Evolutionary conservation across 2,329 filamentous ascomycete genomes (phyloP), one percentile per base, ranked within the genome.

Genomic region (Myriosclerotinia curreyana): DNA sequence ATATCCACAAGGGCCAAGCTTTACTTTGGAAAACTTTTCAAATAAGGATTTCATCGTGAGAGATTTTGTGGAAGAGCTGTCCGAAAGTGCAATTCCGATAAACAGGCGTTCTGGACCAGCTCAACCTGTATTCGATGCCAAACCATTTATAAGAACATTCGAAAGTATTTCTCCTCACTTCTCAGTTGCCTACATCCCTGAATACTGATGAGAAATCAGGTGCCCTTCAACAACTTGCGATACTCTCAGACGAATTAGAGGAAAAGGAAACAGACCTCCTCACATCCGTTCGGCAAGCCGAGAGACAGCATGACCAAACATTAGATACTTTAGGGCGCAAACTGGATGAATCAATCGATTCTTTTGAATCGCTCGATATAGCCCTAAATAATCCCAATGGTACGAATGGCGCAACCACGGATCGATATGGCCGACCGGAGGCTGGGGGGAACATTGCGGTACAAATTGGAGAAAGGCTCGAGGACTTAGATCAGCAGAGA

Each of bases 1-100:
- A 74, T 94, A 91, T 75, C 88, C 89, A 64, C 86, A 86, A 76
- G 90, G 88, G 48, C 91, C 91, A 66, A 89, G 83, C 76, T 97
- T 97, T 79, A 91, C 87, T 12, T 82, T 98, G 66, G 91, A 96
- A 52, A 92, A 93, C 78, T 92, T 93, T 77, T 91, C 91, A 64
- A 90, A 83, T 75, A 90, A 90, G 72, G 95, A 98, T 78, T 99
- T 98, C 74, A 97, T 98, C 68, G 94, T 98, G 69, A 92, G 96
- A 74, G 95, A 99, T 79, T 99, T 99, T 75, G 88, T 99, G 71
- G 96, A 99, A 76, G 86, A 88, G 60, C 86, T 99, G 65, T 95
- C 94, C 59, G 93, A 98, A 68, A 90, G 83, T 70, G 90, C 92
- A 28, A 84, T 92, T 44, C 88, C 91, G n/a, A 81, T 83, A 28